Evolutionary conservation across 2,329 filamentous ascomycete species (phyloP), one percentile per base, ranked within the genome.

Genomic region (Claviceps fusiformis): DNA sequence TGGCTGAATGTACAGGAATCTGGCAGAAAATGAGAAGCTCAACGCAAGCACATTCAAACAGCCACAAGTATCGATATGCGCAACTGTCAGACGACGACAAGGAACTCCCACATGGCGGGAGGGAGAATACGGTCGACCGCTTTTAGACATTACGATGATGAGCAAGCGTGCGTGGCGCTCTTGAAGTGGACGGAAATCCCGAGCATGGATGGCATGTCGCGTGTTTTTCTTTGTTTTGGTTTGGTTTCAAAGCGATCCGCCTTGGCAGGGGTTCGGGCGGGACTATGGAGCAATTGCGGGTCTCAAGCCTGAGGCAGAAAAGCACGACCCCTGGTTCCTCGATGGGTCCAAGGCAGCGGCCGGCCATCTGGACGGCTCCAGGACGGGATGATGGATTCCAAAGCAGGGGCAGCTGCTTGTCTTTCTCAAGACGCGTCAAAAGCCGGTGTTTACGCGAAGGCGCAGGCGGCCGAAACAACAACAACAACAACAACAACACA

Each of bases 361-460:
- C 11, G 37, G 15, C 37, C 37, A 17, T 17, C 13, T 41, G 3
- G 4, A 41, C 13, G 37, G 7, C 15, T 41, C 39, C 39, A 41
- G 39, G 39, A 41, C 15, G 15, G 15, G 9, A 24, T 44, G 43
- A 4, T 44, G 19, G 43, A 44, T 44, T n/a, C 39, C 13, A 13
- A 11, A 9, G 17, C 39, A n/a, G 17, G 39, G 24, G 45, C 15
- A 15, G 24, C 45, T 31, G 27, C 27, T 31, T 15, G 15, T 13
- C 27, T 13, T 31, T 49, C 27, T 54, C 35, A 6, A 49, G 47
- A 48, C 55, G 55, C 55, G 52, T 56, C 53, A 43, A 44, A 29
- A n/a, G 24, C 35, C 19, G 33, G 46, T 65, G 67, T 67, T 65
- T 65, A 66, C 65, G 59, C 56, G 57, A 41, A 31, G 24, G 43